Evolutionary conservation across 768 basidiomycete genomes (phyloP), one percentile per base, ranked within the genome.

Genomic region (Trametes elegans): DNA sequence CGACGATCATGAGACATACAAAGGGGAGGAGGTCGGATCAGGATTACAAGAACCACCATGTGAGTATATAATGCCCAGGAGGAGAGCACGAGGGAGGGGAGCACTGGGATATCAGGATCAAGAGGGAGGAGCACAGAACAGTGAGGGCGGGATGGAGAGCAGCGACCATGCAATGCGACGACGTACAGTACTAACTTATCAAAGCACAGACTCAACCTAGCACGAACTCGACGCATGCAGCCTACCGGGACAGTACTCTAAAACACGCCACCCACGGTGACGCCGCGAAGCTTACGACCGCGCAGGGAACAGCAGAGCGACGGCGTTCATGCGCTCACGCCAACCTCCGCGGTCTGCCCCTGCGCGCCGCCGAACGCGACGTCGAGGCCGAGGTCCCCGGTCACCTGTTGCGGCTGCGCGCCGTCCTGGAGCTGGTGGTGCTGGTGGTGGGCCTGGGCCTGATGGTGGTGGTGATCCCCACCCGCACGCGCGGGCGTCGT

Each of bases 401-500:
- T 24, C 36, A 34, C 19, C 49, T 52, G 51, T n/a, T 19, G 28
- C 4, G 19, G 36, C 35, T 60, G 54, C 32, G 56, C 55, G 19
- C 54, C 56, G 23, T 51, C 56, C 46, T 65, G 59, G 27, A 54
- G 52, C 44, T 59, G 58, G 26, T 65, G 50, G 57, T 62, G 66
- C 44, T 59, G 40, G 14, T 56, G 46, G 23, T 56, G 45, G 21
- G 4, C 43, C 1, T 62, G 60, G 5, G 13, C 38, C 21, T 48
- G 41, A 23, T 47, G 38, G 26, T 55, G 56, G 10, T 31, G 23
- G 45, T 45, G 34, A 34, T 39, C 42, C 28, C 34, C 47, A 7
- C 19, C 50, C 8, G 31, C 31, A n/a, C 61, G 62, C n/a, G 62
- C 29, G 14, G 76, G 78, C 29, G 74, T 79, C 53, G 73, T 76